phyloP scores from a whole-genome alignment of 257 asterid species.

The Solanum neorickii region DNA sequence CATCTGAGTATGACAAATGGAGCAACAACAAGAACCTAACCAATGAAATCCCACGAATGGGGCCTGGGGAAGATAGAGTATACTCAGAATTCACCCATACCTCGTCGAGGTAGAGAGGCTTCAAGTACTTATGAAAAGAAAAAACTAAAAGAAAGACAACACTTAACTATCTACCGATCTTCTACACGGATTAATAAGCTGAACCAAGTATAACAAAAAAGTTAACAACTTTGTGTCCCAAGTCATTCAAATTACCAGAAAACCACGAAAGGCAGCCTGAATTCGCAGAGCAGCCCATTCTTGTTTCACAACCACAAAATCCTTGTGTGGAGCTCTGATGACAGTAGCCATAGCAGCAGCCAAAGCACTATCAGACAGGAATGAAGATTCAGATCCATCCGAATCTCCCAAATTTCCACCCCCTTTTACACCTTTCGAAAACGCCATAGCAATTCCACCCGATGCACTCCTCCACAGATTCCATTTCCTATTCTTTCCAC shows the following conservation, averaged over 20 bases:
- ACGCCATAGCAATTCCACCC: slow-evolving; percentile 32
- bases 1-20: neutral
- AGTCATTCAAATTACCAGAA: slow-evolving; percentile 41
- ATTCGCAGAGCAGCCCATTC: slow-evolving; percentile 92
- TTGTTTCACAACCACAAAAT: slow-evolving; percentile 48
- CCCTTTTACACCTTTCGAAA: slow-evolving; percentile 29
- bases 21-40: neutral
- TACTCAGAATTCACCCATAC: neutral
- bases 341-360: slow-evolving; percentile 78
- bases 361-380: slow-evolving; percentile 40
- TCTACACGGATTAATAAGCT: neutral
- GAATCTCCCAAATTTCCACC: slow-evolving; percentile 27
- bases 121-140: neutral
- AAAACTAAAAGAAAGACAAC: neutral
- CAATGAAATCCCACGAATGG: neutral
- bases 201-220: neutral
- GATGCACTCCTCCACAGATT: slow-evolving; percentile 90
- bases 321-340: slow-evolving; percentile 72
- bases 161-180: neutral
- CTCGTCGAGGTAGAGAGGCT: neutral
- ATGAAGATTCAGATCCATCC: slow-evolving; percentile 41
- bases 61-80: neutral
- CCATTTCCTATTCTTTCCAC: slow-evolving; percentile 72
- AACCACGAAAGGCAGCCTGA: slow-evolving; percentile 72
- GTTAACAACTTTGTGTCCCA: neutral